phyloP scores from a whole-genome alignment of 148 eudicot genomes.

The Pharnaceum exiguum region DNA sequence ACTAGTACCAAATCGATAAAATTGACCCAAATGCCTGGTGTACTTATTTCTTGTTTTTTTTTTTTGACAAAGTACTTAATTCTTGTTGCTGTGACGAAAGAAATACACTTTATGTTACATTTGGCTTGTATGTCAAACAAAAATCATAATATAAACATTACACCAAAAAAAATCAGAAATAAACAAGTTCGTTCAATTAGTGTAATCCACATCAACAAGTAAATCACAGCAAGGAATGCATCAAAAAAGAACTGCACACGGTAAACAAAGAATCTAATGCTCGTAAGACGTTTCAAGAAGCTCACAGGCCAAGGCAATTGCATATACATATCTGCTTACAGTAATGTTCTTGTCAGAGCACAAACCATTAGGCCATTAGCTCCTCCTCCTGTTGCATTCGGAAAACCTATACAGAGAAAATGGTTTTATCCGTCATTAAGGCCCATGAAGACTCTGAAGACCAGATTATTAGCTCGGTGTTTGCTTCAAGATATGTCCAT shows the following conservation, averaged over 20 bases:
- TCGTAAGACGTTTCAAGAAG: not conserved
- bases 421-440: slow-evolving; percentile 25
- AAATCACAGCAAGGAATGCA: not conserved
- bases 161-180: too few species aligned
- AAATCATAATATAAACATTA: not conserved
- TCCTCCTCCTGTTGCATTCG: too few species aligned
- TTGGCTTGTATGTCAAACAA: too few species aligned
- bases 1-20: too few species aligned
- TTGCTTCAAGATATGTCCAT: slow-evolving; percentile 41
- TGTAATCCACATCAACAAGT: not conserved
- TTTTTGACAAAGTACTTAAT: not conserved
- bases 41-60: not conserved
- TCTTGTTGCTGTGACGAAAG: too few species aligned
- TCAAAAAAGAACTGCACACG: not conserved
- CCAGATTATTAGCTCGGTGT: slow-evolving; percentile 20
- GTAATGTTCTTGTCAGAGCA: too few species aligned
- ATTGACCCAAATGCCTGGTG: too few species aligned
- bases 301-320: not conserved
- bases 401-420: too few species aligned
- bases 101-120: too few species aligned
- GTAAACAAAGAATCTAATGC: slow-evolving; percentile 20
- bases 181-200: too few species aligned
- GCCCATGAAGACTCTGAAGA: slow-evolving; percentile 22
- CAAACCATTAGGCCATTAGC: too few species aligned
- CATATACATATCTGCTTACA: slow-evolving; percentile 9